Evolutionary conservation across 495 filamentous ascomycete species (phyloP), one percentile per base, ranked within the genome.

Genomic region (Aspergillus ostianus): DNA sequence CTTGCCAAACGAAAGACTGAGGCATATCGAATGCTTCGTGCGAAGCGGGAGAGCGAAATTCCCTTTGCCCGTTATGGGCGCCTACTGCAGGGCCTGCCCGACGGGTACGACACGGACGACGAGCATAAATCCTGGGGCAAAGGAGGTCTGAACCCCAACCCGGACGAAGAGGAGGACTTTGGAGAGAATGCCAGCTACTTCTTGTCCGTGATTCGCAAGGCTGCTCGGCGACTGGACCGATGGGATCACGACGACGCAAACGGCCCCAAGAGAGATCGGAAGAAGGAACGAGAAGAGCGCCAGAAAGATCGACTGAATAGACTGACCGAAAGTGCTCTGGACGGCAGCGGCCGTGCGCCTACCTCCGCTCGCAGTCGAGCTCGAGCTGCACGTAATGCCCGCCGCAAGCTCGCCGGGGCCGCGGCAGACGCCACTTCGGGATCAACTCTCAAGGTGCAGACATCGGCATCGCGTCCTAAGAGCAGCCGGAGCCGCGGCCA

Each of bases 101-200:
- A 92, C 52, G 85, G 85, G 6, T 93, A 95, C 55, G 84, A 93
- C 64, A 91, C 91, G 49, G 90, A 92, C 49, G 89, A 90, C 54
- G 93, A 97, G 52, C 79, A 85, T 15, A 62, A 67, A 47, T 71
- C 73, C 59, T 74, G 72, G 71, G 90, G 90, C 32, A 76, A 77
- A 32, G 90, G 85, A 15, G 91, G 91, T 3, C 71, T 96, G 23
- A 79, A 87, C 51, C 87, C 86, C 20, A 82, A 87, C 5, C 78
- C 80, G n/a, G 73, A 78, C 9, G 80, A 85, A 20, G 84, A 90
- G 53, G 84, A 87, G 54, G 91, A 94, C 67, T 94, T 84, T 67
- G 91, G 91, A 51, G 91, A 94, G 67, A 87, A 91, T 65, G 83
- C 87, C 20, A 78, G 81, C 36, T 82, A 86, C n/a, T 91, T 85